Base-by-base conservation (phyloP, 345 rosid genomes). In the Gossypium turneri region DNA sequence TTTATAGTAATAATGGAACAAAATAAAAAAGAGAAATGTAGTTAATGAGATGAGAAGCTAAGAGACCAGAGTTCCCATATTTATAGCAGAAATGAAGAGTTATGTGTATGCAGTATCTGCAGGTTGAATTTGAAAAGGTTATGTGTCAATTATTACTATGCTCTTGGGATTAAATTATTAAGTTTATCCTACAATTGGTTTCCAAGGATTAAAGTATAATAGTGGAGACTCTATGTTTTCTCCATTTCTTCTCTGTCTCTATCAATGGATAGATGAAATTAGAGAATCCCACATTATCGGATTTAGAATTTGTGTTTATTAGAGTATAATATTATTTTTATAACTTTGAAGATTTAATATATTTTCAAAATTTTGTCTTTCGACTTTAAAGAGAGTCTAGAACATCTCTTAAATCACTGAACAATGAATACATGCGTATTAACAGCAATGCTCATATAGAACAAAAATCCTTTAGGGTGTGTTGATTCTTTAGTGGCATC, bases 51-150 rank as follows among this genome's bases (percentile, higher is more conserved):
- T 78, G 85, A 27, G 76, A 76, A 74, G 29, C 9, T 58, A 57
- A 57, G 57, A 48, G 53, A 70, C 22, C 58, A 41, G 44, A 27
- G 45, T 5, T 22, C 65, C 61, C 69, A 71, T 84, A 82, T 84
- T 81, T 81, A 84, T 83, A 84, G 77, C 20, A 1, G 80, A 69
- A 73, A 48, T 12, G 41, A 9, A 52, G 61, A 34, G 76, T 5
- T 5, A 34, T 34, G 83, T 56, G 86, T 85, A 27, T 19, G 12
- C 15, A 34, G 0, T 34, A 65, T 80, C 27, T 82, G 79, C 85
- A 8, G 88, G 55, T 53, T 83, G 43, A 74, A 61, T 64, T 34
- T 24, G 20, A 67, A 29, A 12, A 45, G 55, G 47, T 45, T 22
- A 45, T 17, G 71, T n/a, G 71, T 67, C 16, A 67, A 47, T 45